Evolutionary conservation across 2,329 filamentous ascomycete genomes (phyloP).

Genomic region (Diplodia seriata): DNA sequence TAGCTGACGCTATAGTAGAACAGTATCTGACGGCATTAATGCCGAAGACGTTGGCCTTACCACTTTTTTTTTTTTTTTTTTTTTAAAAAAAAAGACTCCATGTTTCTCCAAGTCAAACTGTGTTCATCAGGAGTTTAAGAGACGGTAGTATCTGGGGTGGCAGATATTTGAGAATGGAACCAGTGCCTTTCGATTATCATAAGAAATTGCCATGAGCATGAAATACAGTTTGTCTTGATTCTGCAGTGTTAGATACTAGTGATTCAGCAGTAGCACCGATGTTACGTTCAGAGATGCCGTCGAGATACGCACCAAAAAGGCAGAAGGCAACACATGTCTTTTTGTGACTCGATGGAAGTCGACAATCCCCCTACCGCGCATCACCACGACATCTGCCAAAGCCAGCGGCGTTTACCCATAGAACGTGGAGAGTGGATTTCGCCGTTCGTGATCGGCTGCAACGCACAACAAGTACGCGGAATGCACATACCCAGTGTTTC

Average conservation of each 20-base stretch:
- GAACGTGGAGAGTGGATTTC: background rate
- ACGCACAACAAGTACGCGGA: background rate
- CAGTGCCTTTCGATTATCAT: background rate
- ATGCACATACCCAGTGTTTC: background rate
- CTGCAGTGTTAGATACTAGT: background rate
- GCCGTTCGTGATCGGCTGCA: conserved; percentile 6
- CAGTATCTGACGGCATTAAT: no score
- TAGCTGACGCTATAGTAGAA: no score
- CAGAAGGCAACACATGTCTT: background rate
- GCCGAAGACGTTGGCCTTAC: no score
- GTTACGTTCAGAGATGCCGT: background rate
- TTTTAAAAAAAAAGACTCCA: no score
- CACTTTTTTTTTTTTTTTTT: no score
- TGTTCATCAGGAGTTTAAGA: background rate
- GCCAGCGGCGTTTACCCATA: background rate
- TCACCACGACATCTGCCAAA: background rate
- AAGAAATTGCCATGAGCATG: background rate
- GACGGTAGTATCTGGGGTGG: no score
- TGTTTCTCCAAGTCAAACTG: no score
- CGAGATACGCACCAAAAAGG: background rate
- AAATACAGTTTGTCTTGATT: background rate
- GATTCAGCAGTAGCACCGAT: background rate
- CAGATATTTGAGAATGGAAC: no score
- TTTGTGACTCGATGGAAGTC: background rate
- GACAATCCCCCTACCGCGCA: background rate